Conservation (phyloP, 2,329 filamentous ascomycete species). For the Lecanosticta acicola region DNA sequence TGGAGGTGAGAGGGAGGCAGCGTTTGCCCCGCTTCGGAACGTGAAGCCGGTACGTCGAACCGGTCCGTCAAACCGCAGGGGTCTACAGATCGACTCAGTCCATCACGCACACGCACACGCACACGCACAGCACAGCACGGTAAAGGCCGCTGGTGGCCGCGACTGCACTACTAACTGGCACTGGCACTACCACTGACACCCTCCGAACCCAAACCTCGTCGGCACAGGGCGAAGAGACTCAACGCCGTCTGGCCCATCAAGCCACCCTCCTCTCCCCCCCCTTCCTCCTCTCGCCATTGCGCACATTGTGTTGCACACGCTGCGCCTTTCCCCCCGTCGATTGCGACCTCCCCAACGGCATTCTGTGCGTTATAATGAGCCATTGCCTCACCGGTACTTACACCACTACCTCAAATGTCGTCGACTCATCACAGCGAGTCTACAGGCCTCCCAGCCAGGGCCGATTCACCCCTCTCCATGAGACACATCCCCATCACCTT, state of each 20-base stretch:
- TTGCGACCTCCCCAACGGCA: background rate
- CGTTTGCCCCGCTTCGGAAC: no score
- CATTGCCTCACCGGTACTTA: constrained; percentile 6
- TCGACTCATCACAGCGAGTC: constrained; percentile 18
- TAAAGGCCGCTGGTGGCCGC: background rate
- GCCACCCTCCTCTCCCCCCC: no score
- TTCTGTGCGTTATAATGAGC: constrained; percentile 11
- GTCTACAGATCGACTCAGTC: no score
- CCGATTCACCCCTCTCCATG: constrained; percentile 32
- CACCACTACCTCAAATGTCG: constrained; percentile 18
- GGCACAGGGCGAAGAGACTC: background rate
- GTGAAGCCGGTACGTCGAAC: no score
- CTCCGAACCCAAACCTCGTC: no score
- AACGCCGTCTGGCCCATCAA: background rate
- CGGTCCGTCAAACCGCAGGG: background rate
- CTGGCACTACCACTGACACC: background rate
- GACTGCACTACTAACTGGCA: background rate
- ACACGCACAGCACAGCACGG: no score
- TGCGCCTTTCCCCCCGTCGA: background rate
- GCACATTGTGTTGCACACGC: background rate
- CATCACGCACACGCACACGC: no score
- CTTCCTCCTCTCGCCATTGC: no score
- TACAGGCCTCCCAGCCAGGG: constrained; percentile 22
- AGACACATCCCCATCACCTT: constrained; percentile 68
- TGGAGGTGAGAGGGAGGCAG: no score